Evolutionary conservation across 1,284 basidiomycete species (phyloP).

Genomic region (Prillingera fragicola): DNA sequence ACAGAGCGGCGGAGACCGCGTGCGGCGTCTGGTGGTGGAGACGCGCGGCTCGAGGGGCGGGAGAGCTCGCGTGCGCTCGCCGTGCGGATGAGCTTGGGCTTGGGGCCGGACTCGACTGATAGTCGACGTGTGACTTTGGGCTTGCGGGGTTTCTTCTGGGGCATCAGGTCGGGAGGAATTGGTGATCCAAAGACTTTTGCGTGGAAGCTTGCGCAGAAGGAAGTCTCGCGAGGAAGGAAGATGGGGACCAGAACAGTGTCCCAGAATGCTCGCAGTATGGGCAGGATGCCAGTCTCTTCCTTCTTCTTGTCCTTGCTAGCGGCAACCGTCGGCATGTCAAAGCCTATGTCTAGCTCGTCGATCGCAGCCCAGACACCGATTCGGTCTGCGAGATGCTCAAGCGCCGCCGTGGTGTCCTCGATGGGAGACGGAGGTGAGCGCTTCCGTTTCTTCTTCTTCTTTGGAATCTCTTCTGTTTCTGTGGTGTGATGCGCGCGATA

Average conservation of each 20-base stretch:
- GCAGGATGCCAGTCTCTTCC: slow-evolving; percentile 8
- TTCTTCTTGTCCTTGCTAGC: slow-evolving; percentile 13
- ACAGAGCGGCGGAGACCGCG: not conserved
- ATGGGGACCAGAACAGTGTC: slow-evolving; percentile 10
- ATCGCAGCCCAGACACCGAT: slow-evolving; percentile 42
- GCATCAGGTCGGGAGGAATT: slow-evolving; percentile 25
- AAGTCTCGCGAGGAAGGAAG: slow-evolving; percentile 24
- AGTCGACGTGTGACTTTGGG: slow-evolving; percentile 28
- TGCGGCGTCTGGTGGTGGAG: not conserved
- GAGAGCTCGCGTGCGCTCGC: too few relatives aligned
- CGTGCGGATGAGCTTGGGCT: not conserved
- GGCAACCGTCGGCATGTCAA: slow-evolving; percentile 2
- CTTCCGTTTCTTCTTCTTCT: slow-evolving; percentile 13
- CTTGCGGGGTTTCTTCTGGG: slow-evolving; percentile 34
- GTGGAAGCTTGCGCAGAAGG: slow-evolving; percentile 31
- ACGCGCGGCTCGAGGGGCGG: not conserved
- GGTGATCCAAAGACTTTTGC: slow-evolving; percentile 36
- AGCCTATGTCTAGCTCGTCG: slow-evolving; percentile 31
- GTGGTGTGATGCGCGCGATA: slow-evolving; percentile 10
- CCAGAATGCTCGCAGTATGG: slow-evolving; percentile 28
- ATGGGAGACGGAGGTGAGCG: slow-evolving; percentile 5
- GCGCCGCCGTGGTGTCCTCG: slow-evolving; percentile 23
- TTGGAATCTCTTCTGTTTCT: slow-evolving; percentile 15
- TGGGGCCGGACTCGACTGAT: slow-evolving; percentile 4
- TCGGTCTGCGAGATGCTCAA: slow-evolving; percentile 38